A percentile compares a stretch with the other conserved stretches of the same genome.
phyloP scores from a whole-genome alignment of 495 filamentous ascomycete genomes.

The Xeromyces bisporus region DNA sequence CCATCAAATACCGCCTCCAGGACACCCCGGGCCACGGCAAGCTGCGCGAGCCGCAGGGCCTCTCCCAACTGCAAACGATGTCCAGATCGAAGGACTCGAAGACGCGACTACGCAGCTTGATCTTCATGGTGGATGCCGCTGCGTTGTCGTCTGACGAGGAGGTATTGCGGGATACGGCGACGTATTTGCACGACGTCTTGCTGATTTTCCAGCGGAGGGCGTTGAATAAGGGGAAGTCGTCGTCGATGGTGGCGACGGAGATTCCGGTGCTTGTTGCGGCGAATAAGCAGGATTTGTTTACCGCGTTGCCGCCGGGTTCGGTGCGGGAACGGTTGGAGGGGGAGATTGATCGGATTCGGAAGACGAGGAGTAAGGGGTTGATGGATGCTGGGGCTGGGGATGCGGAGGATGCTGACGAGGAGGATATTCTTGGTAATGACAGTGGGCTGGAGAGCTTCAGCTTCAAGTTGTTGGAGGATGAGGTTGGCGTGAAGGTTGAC shows the following conservation, averaged over 20 bases:
- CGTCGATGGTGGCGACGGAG: constrained; percentile 39
- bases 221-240: constrained; percentile 30
- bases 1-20: constrained; percentile 56
- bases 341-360: constrained; percentile 67
- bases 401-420: constrained; percentile 53
- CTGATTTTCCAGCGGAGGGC: constrained; percentile 62
- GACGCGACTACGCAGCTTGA: constrained; percentile 50
- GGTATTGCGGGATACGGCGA: constrained; percentile 42
- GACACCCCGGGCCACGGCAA: constrained; percentile 96
- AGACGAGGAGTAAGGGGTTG: constrained; percentile 61
- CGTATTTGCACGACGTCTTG: constrained; percentile 76
- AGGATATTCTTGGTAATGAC: constrained; percentile 68
- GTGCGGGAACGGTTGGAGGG: constrained; percentile 61
- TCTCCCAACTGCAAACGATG: constrained; percentile 25
- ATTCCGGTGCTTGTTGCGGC: constrained; percentile 71
- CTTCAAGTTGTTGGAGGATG: constrained; percentile 68
- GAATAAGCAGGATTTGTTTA: constrained; percentile 93
- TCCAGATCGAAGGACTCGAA: constrained; percentile 28
- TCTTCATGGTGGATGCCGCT: constrained; percentile 80
- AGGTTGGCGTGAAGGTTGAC: constrained; percentile 53
- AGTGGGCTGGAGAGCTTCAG: constrained; percentile 53
- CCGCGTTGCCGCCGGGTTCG: constrained; percentile 64
- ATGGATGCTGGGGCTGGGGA: constrained; percentile 43
- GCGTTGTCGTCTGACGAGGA: constrained; percentile 42
- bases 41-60: constrained; percentile 43